Conservation (phyloP, 768 basidiomycete genomes). For the Pleurotus tuber-regium region DNA sequence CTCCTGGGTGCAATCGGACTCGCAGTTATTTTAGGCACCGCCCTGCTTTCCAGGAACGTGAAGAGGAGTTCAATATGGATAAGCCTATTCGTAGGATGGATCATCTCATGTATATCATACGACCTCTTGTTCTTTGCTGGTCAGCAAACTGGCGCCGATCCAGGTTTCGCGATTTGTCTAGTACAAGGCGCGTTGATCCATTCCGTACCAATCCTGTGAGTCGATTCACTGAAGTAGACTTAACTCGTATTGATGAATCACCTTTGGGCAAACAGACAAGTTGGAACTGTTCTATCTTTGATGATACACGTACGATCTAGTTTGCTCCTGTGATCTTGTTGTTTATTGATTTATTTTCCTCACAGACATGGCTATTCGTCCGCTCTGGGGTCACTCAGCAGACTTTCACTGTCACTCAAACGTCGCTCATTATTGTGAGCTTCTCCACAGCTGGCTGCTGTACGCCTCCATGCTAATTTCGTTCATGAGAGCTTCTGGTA, state of each 20-base stretch:
- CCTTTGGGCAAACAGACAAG: too few relatives aligned
- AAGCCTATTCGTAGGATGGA: conserved; percentile 35
- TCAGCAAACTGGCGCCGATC: conserved; percentile 20
- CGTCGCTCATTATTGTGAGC: neutral
- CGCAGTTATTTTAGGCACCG: conserved; percentile 22
- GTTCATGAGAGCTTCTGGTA: neutral
- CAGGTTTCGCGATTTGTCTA: conserved; percentile 24
- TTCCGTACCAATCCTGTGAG: conserved; percentile 32
- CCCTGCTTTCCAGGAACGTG: conserved; percentile 21
- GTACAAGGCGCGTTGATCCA: conserved; percentile 31
- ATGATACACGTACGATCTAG: neutral
- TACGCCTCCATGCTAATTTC: neutral
- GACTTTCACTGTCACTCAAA: neutral
- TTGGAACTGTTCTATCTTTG: neutral
- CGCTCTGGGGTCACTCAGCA: neutral
- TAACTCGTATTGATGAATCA: too few relatives aligned
- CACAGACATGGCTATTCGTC: conserved; percentile 3
- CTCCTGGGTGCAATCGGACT: conserved; percentile 25
- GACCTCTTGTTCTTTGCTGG: conserved; percentile 31
- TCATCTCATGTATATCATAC: conserved; percentile 32
- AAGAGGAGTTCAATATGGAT: conserved; percentile 33
- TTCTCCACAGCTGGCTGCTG: neutral
- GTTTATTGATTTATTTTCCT: neutral
- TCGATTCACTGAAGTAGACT: neutral
- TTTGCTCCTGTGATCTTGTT: neutral